These are phyloP conservation scores for Jasminum sambac DNA, from an alignment of 257 asterid genomes.

Conservation along the genomic window DNA sequence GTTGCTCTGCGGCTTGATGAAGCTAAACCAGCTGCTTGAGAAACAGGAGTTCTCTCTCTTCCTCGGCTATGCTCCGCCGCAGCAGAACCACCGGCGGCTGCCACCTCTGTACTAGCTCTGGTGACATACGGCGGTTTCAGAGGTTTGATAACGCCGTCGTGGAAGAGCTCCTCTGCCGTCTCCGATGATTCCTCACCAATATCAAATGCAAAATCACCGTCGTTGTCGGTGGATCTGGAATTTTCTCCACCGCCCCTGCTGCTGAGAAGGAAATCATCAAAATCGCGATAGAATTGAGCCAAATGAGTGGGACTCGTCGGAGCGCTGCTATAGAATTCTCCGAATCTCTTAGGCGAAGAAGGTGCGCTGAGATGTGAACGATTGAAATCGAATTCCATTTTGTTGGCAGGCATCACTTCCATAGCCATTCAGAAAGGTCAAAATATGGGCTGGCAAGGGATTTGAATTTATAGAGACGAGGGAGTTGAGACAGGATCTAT, in stretches of 20 bases:
- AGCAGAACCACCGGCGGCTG: not conserved
- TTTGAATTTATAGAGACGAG: too few relatives aligned
- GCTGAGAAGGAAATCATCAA: constrained; percentile 29
- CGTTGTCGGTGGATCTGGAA: constrained; percentile 32
- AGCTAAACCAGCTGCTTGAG: not conserved
- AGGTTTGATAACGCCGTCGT: constrained; percentile 70
- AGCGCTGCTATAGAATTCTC: constrained; percentile 62
- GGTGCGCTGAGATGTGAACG: constrained; percentile 44
- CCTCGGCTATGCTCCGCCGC: constrained; percentile 37
- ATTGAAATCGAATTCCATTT: constrained; percentile 47
- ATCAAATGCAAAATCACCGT: constrained; percentile 59
- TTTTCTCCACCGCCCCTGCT: constrained; percentile 12
- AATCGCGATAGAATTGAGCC: constrained; percentile 43
- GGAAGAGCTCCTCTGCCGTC: constrained; percentile 72
- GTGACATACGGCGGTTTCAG: constrained; percentile 34
- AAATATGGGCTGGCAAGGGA: too few relatives aligned
- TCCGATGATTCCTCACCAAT: constrained; percentile 38
- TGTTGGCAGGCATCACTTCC: constrained; percentile 26
- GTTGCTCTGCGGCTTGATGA: constrained; percentile 53
- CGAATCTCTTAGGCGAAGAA: constrained; percentile 41
- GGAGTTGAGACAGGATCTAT: too few relatives aligned
- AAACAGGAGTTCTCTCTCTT: constrained; percentile 35
- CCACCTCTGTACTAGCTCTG: constrained; percentile 13
- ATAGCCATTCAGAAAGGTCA: too few relatives aligned
- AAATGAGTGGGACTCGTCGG: constrained; percentile 68